Evolutionary conservation across 148 eudicot species (phyloP), one percentile per base, ranked within the genome.

Genomic region (Rhododendron kiyosumense): DNA sequence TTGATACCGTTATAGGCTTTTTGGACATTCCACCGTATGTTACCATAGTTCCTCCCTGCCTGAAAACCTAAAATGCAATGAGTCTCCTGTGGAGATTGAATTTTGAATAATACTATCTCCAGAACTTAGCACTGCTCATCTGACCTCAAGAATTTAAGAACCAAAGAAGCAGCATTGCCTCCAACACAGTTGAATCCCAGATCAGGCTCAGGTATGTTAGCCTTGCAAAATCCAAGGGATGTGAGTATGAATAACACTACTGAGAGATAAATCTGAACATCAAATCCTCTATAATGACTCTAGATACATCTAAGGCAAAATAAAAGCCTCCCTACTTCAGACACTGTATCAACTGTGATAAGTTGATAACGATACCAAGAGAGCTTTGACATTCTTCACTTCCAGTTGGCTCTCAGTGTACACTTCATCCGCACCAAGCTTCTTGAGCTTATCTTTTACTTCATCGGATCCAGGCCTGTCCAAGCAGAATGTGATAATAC

Each of bases 11-110:
- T 52, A 97, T 43, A 74, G 99, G 99, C 88, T 92, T 92, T 93
- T 93, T 97, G 15, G 99, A 92, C 99, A 97, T 97, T 84, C 99
- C 99, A 76, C 99, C 99, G 82, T 97, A 97, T 73, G 99, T 97
- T 74, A 97, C 99, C 99, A 97, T 97, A 76, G 96, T 97, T 88
- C 98, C 99, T 73, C 98, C 94, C 67, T 87, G 91, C 92, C 99
- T 96, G 89, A 84, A 84, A 84, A 76, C 65, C 78, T 75, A 48
- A 59, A 51, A 81, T 13, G 48, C 7, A 18, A 54, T 54, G 49
- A 71, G 41, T 69, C 80, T 51, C 71, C n/a, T 8, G 26, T 38
- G 3, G 5, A 76, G 38, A 71, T 24, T 26, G 38, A 83, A 54
- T 36, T 38, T 54, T 3, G 51, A 76, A 32, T 71, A 63, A 45